Base-by-base conservation (phyloP, 306 rosid species). In the Cyclanthera cordifolia region DNA sequence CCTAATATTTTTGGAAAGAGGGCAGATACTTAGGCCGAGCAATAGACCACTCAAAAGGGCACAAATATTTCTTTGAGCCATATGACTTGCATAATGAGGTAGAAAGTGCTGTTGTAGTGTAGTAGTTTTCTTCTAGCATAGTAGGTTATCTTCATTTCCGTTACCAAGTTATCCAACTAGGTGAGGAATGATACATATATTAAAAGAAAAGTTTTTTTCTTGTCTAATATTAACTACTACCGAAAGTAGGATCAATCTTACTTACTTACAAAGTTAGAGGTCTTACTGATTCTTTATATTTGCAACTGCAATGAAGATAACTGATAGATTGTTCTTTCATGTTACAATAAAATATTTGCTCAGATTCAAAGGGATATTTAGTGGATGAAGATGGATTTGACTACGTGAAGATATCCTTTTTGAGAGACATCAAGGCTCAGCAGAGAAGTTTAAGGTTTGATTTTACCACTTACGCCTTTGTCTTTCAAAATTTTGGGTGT, bases 381-480 rank as follows among this genome's bases (percentile, higher is more conserved):
- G 94, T 89, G 79, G 98, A 93, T 73, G 98, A 93, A 77, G 98
- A 93, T 64, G 98, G 98, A 73, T 93, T 93, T 78, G 98, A 93
- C 76, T 89, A 82, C 82, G 81, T 84, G 88, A 93, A 93, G 84
- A 84, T 93, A 73, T 82, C 90, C 53, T 79, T 93, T 71, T 79
- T 93, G 74, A 83, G 98, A 85, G 98, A 89, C 74, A 82, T 93
- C 77, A 93, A 93, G 79, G 82, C 89, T 67, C 96, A 93, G 73
- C 91, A 93, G 74, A 85, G 96, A 80, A 93, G 95, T 80, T 82
- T 88, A 74, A 88, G 96, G 97, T 86, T 57, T 65, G 87, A 72
- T 70, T 74, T 23, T 73, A 76, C 45, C 53, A 67, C 13, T n/a
- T 57, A 28, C 30, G 19, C 67, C 65, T 19, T 53, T 74, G 54